Evolutionary conservation across 1,284 basidiomycete genomes (phyloP).

Genomic region (Meripilus lineatus): DNA sequence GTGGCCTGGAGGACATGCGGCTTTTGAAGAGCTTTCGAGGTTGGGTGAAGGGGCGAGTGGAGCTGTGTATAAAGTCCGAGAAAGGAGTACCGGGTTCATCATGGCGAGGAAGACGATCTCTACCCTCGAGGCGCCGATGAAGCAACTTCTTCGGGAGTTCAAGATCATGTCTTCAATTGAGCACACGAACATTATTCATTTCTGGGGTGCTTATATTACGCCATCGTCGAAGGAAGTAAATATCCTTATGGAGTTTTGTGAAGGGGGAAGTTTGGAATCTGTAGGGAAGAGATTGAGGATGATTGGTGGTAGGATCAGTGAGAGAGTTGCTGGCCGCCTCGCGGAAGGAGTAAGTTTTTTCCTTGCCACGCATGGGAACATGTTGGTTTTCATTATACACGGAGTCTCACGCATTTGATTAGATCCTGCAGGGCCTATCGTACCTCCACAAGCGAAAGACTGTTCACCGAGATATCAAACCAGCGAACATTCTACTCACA

Average conservation of each 20-base stretch:
- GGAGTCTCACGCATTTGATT: neutral
- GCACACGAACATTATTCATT: conserved; percentile 87
- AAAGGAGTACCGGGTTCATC: conserved; percentile 70
- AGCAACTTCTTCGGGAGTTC: conserved; percentile 91
- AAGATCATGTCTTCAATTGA: conserved; percentile 83
- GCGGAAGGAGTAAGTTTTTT: conserved; percentile 78
- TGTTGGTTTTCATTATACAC: conserved; percentile 1
- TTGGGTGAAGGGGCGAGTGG: conserved; percentile 97
- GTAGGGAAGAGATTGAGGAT: conserved; percentile 85
- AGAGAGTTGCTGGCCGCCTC: conserved; percentile 89
- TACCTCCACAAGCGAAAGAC: conserved; percentile 91
- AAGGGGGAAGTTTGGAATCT: conserved; percentile 85
- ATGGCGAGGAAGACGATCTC: conserved; percentile 98
- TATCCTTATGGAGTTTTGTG: conserved; percentile 93
- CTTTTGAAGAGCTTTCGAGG: conserved; percentile 69
- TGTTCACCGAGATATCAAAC: conserved; percentile 98
- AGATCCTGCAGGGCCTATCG: conserved; percentile 87
- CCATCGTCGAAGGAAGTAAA: conserved; percentile 91
- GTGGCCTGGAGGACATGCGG: conserved; percentile 70
- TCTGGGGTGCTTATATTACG: conserved; percentile 94
- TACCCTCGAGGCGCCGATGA: conserved; percentile 88
- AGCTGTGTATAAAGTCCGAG: conserved; percentile 88
- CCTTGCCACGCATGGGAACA: too few species aligned
- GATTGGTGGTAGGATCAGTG: conserved; percentile 78
- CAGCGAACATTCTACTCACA: conserved; percentile 91